Percentiles rank a stretch among this genome's conserved stretches.
These are phyloP conservation scores for Wickerhamiella australiensis DNA, from an alignment of 805 yeast genomes.

Conservation along the genomic window DNA sequence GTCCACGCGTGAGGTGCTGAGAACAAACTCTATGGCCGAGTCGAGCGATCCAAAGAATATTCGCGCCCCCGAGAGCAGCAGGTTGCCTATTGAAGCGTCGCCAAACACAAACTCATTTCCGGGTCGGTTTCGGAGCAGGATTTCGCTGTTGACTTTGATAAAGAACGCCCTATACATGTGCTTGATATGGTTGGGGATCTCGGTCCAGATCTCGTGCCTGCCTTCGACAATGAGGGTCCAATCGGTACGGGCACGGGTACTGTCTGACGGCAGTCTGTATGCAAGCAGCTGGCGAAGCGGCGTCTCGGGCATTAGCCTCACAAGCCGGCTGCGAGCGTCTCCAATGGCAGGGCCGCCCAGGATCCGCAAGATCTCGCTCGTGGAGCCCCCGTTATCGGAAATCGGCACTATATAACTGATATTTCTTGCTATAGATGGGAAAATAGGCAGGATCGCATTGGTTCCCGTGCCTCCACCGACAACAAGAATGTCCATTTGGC, in stretches of 20 bases:
- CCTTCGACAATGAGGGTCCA: slow-evolving; percentile 79
- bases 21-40: slow-evolving; percentile 64
- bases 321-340: slow-evolving; percentile 72
- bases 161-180: slow-evolving; percentile 68
- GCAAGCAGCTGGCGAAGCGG: slow-evolving; percentile 32
- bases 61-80: slow-evolving; percentile 71
- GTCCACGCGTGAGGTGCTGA: slow-evolving; percentile 51
- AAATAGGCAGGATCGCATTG: slow-evolving; percentile 54
- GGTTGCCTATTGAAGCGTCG: slow-evolving; percentile 73
- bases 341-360: slow-evolving; percentile 95
- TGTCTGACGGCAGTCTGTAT: slow-evolving; percentile 40
- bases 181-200: slow-evolving; percentile 43
- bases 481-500: slow-evolving; percentile 24
- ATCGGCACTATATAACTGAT: slow-evolving; percentile 67
- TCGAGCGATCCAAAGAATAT: slow-evolving; percentile 75
- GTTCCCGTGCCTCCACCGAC: slow-evolving; percentile 48
- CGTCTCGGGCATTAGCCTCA: slow-evolving; percentile 52
- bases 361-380: slow-evolving; percentile 74
- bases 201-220: slow-evolving; percentile 54
- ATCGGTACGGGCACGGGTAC: slow-evolving; percentile 45
- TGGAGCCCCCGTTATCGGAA: slow-evolving; percentile 90
- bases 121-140: slow-evolving; percentile 52
- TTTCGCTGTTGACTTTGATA: slow-evolving; percentile 66
- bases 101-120: slow-evolving; percentile 56
- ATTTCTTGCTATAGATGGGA: slow-evolving; percentile 34